Conservation (phyloP, 208 protist genomes). For the Wallacemonas sp. region DNA sequence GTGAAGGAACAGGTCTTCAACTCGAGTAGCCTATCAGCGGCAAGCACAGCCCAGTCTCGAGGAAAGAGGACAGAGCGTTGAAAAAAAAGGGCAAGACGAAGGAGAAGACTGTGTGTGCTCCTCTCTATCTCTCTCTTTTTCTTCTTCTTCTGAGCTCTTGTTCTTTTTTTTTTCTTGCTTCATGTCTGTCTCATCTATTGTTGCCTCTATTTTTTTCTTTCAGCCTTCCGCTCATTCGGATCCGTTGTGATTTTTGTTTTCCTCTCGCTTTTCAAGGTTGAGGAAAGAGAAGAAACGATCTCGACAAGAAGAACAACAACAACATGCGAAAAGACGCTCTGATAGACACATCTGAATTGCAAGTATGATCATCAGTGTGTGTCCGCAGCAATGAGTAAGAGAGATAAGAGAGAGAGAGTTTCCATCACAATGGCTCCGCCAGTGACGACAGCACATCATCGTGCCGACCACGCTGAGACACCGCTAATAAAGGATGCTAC, state of each 20-base stretch:
- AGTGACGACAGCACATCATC: no score
- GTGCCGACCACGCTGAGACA: no score
- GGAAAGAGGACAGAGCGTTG: not conserved
- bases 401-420: no score
- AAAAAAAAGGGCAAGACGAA: not conserved
- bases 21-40: not conserved
- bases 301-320: not conserved
- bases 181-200: not conserved
- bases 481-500: no score
- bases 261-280: no score
- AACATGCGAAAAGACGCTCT: not conserved
- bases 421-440: no score
- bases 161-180: not conserved
- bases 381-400: no score
- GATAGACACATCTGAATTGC: no score
- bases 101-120: no score
- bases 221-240: slow-evolving; percentile 2
- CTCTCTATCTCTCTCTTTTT: not conserved
- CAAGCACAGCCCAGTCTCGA: not conserved
- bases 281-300: not conserved
- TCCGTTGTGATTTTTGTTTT: no score
- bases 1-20: slow-evolving; percentile 18
- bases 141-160: not conserved
- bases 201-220: not conserved
- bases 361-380: no score